A percentile compares a stretch with the other conserved stretches of the same genome.
Evolutionary conservation across 306 rosid genomes (phyloP).

Genomic region (Quercus glauca): DNA sequence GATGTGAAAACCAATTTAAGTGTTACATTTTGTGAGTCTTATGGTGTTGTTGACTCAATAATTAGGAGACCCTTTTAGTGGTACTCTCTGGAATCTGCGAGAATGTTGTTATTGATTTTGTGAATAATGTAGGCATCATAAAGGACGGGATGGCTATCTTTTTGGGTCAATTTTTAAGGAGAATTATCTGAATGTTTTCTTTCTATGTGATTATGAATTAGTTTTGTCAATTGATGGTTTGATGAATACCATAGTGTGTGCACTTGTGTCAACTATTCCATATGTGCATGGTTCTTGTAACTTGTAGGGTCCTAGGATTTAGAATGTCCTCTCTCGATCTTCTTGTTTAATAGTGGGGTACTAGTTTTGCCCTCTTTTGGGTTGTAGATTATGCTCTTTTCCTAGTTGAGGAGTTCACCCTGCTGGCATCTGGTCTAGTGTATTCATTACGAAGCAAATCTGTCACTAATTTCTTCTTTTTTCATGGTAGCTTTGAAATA

Average conservation of each 20-base stretch:
- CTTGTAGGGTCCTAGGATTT: neutral
- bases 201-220: neutral
- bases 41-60: neutral
- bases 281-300: neutral
- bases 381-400: neutral
- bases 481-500: neutral
- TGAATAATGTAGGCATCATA: neutral
- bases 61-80: neutral
- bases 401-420: neutral
- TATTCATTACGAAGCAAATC: neutral
- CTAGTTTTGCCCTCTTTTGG: neutral
- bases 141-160: neutral
- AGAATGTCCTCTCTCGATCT: neutral
- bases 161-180: neutral
- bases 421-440: neutral
- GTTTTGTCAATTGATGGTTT: neutral
- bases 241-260: neutral
- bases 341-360: neutral
- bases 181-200: neutral
- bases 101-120: neutral
- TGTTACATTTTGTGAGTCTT: neutral
- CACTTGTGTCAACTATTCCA: neutral
- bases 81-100: neutral
- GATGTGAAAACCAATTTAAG: neutral
- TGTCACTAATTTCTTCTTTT: neutral